phyloP scores from a whole-genome alignment of 305 asterid species.

The Fraxinus sp. region DNA sequence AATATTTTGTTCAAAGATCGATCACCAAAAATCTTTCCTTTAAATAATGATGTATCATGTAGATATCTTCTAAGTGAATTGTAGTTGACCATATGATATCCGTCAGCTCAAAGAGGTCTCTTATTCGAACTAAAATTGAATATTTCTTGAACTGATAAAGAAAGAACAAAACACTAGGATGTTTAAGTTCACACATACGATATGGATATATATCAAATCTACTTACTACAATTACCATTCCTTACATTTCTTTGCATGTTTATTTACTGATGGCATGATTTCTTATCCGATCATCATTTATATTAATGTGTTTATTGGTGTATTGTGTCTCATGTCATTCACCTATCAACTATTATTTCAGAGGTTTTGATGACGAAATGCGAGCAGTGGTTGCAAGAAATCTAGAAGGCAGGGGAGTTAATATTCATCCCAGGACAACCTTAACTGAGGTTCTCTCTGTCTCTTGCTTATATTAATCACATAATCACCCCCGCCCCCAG shows the following conservation, averaged over 20 bases:
- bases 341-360: constrained; percentile 31
- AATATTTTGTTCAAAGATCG: neutral
- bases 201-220: neutral
- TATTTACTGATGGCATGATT: neutral
- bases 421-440: constrained; percentile 73
- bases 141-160: neutral
- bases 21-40: neutral
- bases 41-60: neutral
- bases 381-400: constrained; percentile 89
- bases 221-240: neutral
- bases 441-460: constrained; percentile 64
- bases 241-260: neutral
- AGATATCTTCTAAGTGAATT: neutral
- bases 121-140: neutral
- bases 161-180: neutral
- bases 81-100: neutral
- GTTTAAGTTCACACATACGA: neutral
- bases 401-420: constrained; percentile 94
- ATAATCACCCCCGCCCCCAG: neutral
- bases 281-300: constrained; percentile 9
- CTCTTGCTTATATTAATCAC: neutral
- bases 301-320: constrained; percentile 10
- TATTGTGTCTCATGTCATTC: constrained; percentile 22
- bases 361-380: constrained; percentile 98
- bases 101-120: neutral